A percentile compares a stretch with the other conserved stretches of the same genome.
These are phyloP conservation scores for Colletotrichum melonis DNA, from an alignment of 2,329 filamentous ascomycete genomes.

Conservation along the genomic window DNA sequence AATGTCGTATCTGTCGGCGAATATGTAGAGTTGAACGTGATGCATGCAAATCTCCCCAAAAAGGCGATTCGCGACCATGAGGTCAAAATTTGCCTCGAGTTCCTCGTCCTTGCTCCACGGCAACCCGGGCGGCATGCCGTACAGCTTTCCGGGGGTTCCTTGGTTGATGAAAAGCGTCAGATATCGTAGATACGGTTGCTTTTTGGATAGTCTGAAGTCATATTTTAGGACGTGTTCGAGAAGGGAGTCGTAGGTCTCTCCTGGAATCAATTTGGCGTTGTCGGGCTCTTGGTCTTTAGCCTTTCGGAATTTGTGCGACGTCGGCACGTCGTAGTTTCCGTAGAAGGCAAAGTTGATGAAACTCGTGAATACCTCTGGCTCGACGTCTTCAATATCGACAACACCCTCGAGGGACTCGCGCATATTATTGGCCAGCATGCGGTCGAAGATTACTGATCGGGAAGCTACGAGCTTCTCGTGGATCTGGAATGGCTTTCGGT, in stretches of 20 bases:
- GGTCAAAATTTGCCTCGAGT: not conserved
- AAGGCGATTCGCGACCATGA: not conserved
- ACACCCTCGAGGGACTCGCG: not conserved
- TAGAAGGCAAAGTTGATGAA: not conserved
- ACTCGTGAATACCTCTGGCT: not conserved
- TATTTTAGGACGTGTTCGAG: not conserved
- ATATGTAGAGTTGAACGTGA: constrained; percentile 8
- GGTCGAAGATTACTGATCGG: not conserved
- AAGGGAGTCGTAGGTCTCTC: not conserved
- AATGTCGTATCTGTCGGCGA: constrained; percentile 12
- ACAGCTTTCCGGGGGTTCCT: not conserved
- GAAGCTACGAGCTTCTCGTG: constrained; percentile 1
- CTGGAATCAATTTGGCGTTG: not conserved
- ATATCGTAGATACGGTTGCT: not conserved
- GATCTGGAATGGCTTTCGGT: not conserved
- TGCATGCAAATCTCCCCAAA: not conserved
- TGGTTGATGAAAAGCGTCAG: not conserved
- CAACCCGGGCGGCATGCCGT: not conserved
- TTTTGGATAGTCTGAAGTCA: not conserved
- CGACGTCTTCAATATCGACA: not conserved
- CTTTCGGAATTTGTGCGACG: not conserved
- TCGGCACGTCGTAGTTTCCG: not conserved
- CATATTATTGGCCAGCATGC: not conserved
- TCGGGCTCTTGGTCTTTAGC: not conserved
- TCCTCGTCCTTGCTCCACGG: not conserved